A percentile compares a stretch with the other conserved stretches of the same genome.
phyloP scores from a whole-genome alignment of 2,329 filamentous ascomycete genomes.

The Sphaerostilbella broomeana region DNA sequence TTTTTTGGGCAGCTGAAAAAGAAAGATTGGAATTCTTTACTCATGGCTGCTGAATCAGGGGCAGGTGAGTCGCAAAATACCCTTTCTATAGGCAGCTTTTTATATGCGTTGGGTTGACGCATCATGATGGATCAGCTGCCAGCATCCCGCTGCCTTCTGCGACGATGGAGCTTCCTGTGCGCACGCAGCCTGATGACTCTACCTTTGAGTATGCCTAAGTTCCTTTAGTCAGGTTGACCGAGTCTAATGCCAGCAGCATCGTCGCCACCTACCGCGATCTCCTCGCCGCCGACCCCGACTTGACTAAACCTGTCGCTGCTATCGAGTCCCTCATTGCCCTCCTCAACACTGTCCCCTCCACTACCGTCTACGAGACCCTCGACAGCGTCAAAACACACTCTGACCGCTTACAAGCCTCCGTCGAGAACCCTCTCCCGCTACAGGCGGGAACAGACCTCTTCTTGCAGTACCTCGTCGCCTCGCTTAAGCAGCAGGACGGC shows the following conservation, averaged over 20 bases:
- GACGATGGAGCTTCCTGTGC: conserved; percentile 18
- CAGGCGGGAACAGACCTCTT: conserved; percentile 94
- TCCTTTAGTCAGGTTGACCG: background rate
- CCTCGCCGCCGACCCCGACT: conserved; percentile 62
- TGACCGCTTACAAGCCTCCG: conserved; percentile 65
- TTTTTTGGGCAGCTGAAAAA: too few species aligned
- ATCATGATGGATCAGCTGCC: too few species aligned
- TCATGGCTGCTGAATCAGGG: too few species aligned
- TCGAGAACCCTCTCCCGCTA: conserved; percentile 84
- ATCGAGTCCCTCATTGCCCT: conserved; percentile 87
- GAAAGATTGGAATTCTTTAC: too few species aligned
- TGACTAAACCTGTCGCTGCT: conserved; percentile 93
- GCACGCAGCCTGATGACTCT: conserved; percentile 18
- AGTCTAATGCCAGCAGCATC: conserved; percentile 36
- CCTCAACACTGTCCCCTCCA: conserved; percentile 70
- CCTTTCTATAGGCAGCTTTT: too few species aligned
- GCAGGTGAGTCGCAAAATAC: conserved; percentile 4
- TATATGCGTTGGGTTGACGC: too few species aligned
- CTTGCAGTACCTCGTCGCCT: conserved; percentile 83
- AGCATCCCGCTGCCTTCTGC: background rate
- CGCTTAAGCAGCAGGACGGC: conserved; percentile 49
- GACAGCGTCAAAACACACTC: conserved; percentile 75
- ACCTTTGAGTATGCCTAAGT: conserved; percentile 29
- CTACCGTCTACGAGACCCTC: conserved; percentile 90
- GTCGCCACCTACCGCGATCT: conserved; percentile 49